Evolutionary conservation across 2,329 filamentous ascomycete genomes (phyloP).

Genomic region (Aspergillus pseudoglaucus): DNA sequence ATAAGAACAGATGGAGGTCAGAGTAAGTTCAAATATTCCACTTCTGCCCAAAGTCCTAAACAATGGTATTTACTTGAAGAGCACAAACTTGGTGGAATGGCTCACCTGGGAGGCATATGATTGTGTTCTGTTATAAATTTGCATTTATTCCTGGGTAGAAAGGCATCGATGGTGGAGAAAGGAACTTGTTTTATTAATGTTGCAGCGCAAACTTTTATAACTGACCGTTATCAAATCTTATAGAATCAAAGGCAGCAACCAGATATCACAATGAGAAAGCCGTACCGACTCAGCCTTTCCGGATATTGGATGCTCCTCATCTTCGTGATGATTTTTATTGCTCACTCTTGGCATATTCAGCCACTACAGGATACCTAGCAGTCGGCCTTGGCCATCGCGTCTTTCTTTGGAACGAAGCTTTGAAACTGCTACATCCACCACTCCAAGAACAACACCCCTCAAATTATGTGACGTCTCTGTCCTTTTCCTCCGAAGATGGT

Average conservation of each 20-base stretch:
- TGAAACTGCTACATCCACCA: slow-evolving; percentile 57
- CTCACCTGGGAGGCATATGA: no score
- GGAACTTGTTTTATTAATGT: not conserved
- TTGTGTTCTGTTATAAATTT: no score
- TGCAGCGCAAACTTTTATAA: not conserved
- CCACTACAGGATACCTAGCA: slow-evolving; percentile 66
- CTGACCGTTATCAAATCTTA: slow-evolving; percentile 13
- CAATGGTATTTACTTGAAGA: no score
- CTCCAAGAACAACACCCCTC: slow-evolving; percentile 43
- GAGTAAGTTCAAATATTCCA: slow-evolving; percentile 24
- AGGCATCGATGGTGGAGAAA: not conserved
- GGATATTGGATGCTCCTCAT: slow-evolving; percentile 79
- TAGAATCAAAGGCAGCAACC: slow-evolving; percentile 16
- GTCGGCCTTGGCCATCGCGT: slow-evolving; percentile 74
- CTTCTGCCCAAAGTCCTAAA: not conserved
- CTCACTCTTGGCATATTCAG: slow-evolving; percentile 79
- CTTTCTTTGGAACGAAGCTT: slow-evolving; percentile 80
- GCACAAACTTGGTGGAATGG: no score
- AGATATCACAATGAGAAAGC: slow-evolving; percentile 29
- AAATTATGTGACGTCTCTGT: slow-evolving; percentile 72
- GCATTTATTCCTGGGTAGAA: slow-evolving; percentile 4
- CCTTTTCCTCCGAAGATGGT: slow-evolving; percentile 77
- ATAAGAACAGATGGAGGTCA: slow-evolving; percentile 22
- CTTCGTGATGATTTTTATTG: slow-evolving; percentile 96
- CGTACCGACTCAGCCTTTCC: slow-evolving; percentile 69